A percentile compares a stretch with the other conserved stretches of the same genome.
Evolutionary conservation across 371 early-diverging fungal species (phyloP).

Genomic region (Actinomucor elegans): DNA sequence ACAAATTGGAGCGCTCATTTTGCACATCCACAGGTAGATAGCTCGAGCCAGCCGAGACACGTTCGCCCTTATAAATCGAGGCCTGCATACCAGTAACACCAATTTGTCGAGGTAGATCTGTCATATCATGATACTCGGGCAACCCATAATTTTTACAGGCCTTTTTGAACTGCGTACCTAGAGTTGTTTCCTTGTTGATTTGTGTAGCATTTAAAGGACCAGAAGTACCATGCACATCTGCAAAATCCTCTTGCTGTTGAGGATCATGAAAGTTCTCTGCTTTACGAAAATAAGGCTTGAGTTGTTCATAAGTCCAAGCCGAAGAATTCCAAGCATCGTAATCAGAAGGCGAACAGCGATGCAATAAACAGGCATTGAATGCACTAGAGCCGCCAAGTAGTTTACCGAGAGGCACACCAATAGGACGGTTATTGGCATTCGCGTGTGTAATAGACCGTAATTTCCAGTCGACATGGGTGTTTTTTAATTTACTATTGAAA

Average conservation of each 20-base stretch:
- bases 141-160: slow-evolving; percentile 23
- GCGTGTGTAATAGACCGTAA: slow-evolving; percentile 9
- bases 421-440: slow-evolving; percentile 10
- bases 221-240: slow-evolving; percentile 16
- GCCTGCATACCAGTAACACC: slow-evolving; percentile 25
- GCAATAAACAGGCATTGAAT: slow-evolving; percentile 39
- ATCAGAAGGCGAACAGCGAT: slow-evolving; percentile 35
- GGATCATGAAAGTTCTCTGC: slow-evolving; percentile 19
- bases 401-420: slow-evolving; percentile 33
- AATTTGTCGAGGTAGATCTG: slow-evolving; percentile 16
- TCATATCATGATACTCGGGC: slow-evolving; percentile 18
- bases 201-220: slow-evolving; percentile 22
- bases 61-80: slow-evolving; percentile 14
- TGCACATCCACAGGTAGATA: slow-evolving; percentile 12
- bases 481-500: slow-evolving; percentile 18
- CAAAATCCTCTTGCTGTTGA: background rate
- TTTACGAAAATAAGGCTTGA: slow-evolving; percentile 23
- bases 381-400: slow-evolving; percentile 40
- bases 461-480: slow-evolving; percentile 21
- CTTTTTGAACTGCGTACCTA: slow-evolving; percentile 14
- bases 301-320: slow-evolving; percentile 19
- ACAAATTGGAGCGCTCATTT: slow-evolving; percentile 17
- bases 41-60: slow-evolving; percentile 11
- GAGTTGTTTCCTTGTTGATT: background rate
- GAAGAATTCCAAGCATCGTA: slow-evolving; percentile 20